Conservation (phyloP, 805 yeast genomes). For the Yarrowia sp. region DNA sequence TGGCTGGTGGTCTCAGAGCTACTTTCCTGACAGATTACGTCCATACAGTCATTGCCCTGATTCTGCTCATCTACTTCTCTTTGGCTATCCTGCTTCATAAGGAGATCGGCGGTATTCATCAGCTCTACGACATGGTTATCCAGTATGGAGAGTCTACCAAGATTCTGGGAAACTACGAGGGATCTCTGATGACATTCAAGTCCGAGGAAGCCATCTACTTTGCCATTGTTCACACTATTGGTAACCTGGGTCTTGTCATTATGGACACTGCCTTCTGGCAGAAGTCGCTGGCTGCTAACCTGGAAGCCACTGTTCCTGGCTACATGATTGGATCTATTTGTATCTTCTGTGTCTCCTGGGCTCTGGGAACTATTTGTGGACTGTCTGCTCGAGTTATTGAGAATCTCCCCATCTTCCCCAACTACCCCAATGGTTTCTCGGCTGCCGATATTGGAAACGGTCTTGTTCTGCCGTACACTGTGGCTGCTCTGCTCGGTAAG, state of each 20-base stretch:
- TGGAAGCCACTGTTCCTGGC: conserved; percentile 54
- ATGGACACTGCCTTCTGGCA: conserved; percentile 52
- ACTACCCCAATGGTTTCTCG: conserved; percentile 71
- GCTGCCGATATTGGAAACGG: conserved; percentile 76
- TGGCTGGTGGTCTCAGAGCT: conserved; percentile 60
- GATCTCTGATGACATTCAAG: conserved; percentile 58
- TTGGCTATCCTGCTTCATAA: conserved; percentile 51
- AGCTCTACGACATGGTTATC: conserved; percentile 55
- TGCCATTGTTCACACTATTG: conserved; percentile 42
- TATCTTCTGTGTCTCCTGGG: conserved; percentile 56
- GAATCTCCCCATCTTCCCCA: conserved; percentile 72
- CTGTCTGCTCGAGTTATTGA: conserved; percentile 61
- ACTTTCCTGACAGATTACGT: conserved; percentile 62
- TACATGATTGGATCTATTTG: conserved; percentile 57
- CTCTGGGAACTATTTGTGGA: conserved; percentile 50
- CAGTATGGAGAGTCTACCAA: conserved; percentile 53
- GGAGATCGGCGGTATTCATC: conserved; percentile 56
- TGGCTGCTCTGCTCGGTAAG: conserved; percentile 78
- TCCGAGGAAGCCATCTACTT: conserved; percentile 41
- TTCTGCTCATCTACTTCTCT: conserved; percentile 45
- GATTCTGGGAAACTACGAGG: conserved; percentile 41
- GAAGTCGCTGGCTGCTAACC: conserved; percentile 56
- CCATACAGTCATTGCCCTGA: conserved; percentile 54
- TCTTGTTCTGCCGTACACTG: conserved; percentile 66
- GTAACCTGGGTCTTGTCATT: conserved; percentile 42